Percentiles rank a stretch among this genome's conserved stretches.
phyloP scores from a whole-genome alignment of 345 rosid genomes.

The Populus simonii region DNA sequence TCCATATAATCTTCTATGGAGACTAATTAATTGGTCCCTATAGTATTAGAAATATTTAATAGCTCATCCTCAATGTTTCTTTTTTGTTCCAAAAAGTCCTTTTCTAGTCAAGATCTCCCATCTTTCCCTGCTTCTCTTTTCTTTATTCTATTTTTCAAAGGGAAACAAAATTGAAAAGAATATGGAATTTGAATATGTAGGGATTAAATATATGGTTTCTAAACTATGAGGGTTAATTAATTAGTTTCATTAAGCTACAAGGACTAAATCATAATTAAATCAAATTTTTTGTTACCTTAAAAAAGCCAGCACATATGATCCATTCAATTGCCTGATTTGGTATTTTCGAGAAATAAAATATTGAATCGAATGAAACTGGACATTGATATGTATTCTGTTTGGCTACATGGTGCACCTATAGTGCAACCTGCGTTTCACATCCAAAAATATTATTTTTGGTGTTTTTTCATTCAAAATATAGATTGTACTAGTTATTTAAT shows the following conservation, averaged over 20 bases:
- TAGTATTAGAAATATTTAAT: not conserved
- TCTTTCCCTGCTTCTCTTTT: not conserved
- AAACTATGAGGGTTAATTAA: not conserved
- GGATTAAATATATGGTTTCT: not conserved
- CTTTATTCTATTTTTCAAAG: too few relatives aligned
- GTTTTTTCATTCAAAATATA: too few relatives aligned
- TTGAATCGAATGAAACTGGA: too few relatives aligned
- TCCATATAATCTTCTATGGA: not conserved
- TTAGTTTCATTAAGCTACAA: not conserved
- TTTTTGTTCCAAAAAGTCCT: not conserved
- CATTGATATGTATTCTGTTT: too few relatives aligned
- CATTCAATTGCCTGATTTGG: too few relatives aligned
- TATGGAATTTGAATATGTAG: not conserved
- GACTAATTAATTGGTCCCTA: not conserved
- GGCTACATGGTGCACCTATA: too few relatives aligned
- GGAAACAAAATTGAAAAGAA: not conserved
- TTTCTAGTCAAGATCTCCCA: not conserved
- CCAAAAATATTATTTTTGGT: too few relatives aligned
- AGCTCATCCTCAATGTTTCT: not conserved
- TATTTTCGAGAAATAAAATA: too few relatives aligned
- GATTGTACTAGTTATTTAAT: too few relatives aligned
- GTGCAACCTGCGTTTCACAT: too few relatives aligned
- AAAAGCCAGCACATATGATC: too few relatives aligned
- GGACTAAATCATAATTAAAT: not conserved
- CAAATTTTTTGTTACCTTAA: not conserved